phyloP scores from a whole-genome alignment of 148 eudicot genomes.

The Heliosperma pusillum region DNA sequence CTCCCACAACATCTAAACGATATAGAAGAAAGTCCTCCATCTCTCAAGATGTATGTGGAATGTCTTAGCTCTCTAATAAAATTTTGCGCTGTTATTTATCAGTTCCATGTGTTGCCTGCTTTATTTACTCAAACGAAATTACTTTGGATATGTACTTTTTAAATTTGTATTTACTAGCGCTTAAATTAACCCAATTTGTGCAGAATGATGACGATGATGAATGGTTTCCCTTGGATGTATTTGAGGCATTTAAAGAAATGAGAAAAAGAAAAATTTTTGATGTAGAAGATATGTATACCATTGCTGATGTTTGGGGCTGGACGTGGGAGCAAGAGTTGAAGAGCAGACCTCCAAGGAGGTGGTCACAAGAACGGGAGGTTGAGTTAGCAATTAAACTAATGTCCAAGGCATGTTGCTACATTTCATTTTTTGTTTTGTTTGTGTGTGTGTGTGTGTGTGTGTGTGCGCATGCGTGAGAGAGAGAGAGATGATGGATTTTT shows the following conservation, averaged over 20 bases:
- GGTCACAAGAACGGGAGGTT: conserved; percentile 99
- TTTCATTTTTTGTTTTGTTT: not conserved
- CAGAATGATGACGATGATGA: conserved; percentile 90
- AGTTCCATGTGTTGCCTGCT: conserved; percentile 1
- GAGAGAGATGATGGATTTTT: no score
- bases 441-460: no score
- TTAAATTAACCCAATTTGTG: conserved; percentile 14
- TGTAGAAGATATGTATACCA: conserved; percentile 88
- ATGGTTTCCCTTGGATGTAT: conserved; percentile 80
- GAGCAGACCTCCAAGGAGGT: conserved; percentile 68
- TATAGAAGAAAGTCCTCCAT: conserved; percentile 49
- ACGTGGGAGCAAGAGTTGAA: conserved; percentile 90
- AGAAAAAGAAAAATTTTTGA: conserved; percentile 68
- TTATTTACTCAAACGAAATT: not conserved
- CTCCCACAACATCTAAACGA: conserved; percentile 52
- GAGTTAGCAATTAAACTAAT: conserved; percentile 81
- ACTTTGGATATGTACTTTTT: not conserved
- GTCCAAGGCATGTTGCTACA: conserved; percentile 59
- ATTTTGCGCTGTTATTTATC: not conserved
- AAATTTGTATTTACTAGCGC: not conserved
- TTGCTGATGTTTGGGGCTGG: conserved; percentile 99
- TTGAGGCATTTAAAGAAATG: conserved; percentile 81
- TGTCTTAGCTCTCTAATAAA: conserved; percentile 5
- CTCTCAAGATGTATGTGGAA: conserved; percentile 48
- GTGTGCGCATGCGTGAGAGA: no score